Conservation (phyloP, 495 filamentous ascomycete genomes). For the Daldinia loculata region DNA sequence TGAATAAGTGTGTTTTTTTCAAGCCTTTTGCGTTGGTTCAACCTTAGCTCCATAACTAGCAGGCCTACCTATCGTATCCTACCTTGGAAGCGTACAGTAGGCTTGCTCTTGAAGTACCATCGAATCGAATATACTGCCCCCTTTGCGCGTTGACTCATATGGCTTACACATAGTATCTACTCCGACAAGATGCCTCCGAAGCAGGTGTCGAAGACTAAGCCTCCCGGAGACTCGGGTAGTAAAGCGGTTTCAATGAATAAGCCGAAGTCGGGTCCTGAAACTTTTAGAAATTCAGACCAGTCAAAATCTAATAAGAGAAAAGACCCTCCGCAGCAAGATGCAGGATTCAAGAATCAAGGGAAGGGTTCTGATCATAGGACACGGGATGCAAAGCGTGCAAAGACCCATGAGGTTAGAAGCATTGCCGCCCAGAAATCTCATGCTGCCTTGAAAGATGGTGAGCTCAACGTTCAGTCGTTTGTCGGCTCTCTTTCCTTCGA, state of each 20-base stretch:
- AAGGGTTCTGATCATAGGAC: slow-evolving; percentile 55
- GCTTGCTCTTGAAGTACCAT: background rate
- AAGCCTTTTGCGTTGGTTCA: background rate
- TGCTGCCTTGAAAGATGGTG: slow-evolving; percentile 77
- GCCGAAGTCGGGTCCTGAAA: background rate
- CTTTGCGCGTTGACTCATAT: slow-evolving; percentile 5
- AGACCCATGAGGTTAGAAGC: slow-evolving; percentile 71
- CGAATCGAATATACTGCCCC: background rate
- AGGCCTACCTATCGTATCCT: background rate
- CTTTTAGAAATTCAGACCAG: slow-evolving; percentile 12
- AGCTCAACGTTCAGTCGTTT: slow-evolving; percentile 83
- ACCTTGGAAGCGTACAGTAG: background rate
- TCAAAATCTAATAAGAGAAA: slow-evolving; percentile 41
- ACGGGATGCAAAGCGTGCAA: slow-evolving; percentile 62
- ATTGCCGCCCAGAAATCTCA: slow-evolving; percentile 77
- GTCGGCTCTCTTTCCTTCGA: slow-evolving; percentile 84
- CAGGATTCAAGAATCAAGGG: slow-evolving; percentile 20
- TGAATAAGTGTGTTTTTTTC: background rate
- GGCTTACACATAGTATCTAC: background rate
- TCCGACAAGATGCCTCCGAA: slow-evolving; percentile 39
- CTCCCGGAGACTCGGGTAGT: background rate
- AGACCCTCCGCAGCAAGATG: slow-evolving; percentile 28
- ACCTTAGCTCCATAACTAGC: background rate
- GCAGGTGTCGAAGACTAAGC: slow-evolving; percentile 21
- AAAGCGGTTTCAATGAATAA: slow-evolving; percentile 15